These are phyloP conservation scores for Podila horticola DNA, from an alignment of 192 early-diverging fungal species.

Conservation along the genomic window DNA sequence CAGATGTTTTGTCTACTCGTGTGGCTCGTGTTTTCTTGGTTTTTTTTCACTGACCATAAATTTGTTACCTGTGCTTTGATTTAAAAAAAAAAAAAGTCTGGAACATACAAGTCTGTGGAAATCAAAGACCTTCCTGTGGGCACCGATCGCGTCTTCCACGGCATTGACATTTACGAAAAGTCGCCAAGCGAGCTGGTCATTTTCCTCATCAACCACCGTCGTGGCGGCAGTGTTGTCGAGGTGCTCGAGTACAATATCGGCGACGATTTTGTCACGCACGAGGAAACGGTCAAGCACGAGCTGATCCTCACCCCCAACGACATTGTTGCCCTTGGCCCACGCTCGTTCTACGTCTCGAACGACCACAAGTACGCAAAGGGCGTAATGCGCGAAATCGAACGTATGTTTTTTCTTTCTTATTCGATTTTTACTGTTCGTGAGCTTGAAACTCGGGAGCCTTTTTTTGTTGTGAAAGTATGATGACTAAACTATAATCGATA, in stretches of 20 bases:
- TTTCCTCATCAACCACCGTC: constrained; percentile 70
- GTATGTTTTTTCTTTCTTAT: constrained; percentile 9
- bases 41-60: too few species aligned
- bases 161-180: constrained; percentile 62
- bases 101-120: constrained; percentile 44
- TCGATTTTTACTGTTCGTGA: not conserved
- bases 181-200: constrained; percentile 58
- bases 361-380: constrained; percentile 48
- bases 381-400: constrained; percentile 52
- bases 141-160: constrained; percentile 57
- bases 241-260: constrained; percentile 63
- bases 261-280: constrained; percentile 48
- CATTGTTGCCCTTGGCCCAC: constrained; percentile 60
- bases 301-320: constrained; percentile 67
- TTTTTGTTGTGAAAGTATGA: too few species aligned
- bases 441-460: too few species aligned
- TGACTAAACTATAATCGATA: not conserved
- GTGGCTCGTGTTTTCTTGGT: too few species aligned
- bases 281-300: constrained; percentile 61
- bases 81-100: constrained; percentile 46
- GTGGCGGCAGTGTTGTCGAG: constrained; percentile 60
- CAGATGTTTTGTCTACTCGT: not conserved
- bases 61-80: too few species aligned
- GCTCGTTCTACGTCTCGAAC: constrained; percentile 69
- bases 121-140: constrained; percentile 46